These are phyloP conservation scores for Beauveria sp. DNA, from an alignment of 2,329 filamentous ascomycete species.

Conservation along the genomic window DNA sequence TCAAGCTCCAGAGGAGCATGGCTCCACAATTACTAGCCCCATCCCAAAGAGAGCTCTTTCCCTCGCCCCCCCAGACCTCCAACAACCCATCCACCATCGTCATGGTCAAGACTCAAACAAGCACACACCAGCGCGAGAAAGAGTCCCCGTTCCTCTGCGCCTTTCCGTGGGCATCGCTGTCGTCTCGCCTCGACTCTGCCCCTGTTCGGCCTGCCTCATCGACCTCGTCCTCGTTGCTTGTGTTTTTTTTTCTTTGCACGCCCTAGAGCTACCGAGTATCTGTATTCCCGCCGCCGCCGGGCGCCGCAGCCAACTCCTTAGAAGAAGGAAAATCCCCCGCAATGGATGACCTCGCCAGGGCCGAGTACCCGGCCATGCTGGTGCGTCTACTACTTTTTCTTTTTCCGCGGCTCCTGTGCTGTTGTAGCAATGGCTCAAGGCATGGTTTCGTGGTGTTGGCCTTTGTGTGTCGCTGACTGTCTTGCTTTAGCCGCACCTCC, in stretches of 20 bases:
- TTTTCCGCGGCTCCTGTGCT: neutral
- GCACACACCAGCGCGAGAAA: neutral
- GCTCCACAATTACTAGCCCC: slow-evolving; percentile 6
- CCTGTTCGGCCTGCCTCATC: neutral
- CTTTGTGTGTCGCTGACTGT: slow-evolving; percentile 1
- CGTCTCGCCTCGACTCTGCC: neutral
- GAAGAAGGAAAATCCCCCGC: slow-evolving; percentile 23
- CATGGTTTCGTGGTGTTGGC: neutral
- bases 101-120: slow-evolving; percentile 7
- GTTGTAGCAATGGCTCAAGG: neutral
- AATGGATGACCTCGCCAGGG: slow-evolving; percentile 73
- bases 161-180: neutral
- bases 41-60: slow-evolving; percentile 2
- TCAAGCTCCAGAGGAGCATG: too few relatives aligned
- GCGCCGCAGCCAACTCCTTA: neutral
- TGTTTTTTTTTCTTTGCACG: neutral
- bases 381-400: slow-evolving; percentile 45
- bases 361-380: slow-evolving; percentile 92
- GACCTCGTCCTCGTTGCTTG: neutral
- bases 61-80: neutral
- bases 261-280: slow-evolving; percentile 12
- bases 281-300: slow-evolving; percentile 2
- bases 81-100: neutral
- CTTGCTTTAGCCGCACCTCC: slow-evolving; percentile 59
- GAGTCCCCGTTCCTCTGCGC: neutral